Conservation (phyloP, 768 basidiomycete species). For the Boletus sp. region DNA sequence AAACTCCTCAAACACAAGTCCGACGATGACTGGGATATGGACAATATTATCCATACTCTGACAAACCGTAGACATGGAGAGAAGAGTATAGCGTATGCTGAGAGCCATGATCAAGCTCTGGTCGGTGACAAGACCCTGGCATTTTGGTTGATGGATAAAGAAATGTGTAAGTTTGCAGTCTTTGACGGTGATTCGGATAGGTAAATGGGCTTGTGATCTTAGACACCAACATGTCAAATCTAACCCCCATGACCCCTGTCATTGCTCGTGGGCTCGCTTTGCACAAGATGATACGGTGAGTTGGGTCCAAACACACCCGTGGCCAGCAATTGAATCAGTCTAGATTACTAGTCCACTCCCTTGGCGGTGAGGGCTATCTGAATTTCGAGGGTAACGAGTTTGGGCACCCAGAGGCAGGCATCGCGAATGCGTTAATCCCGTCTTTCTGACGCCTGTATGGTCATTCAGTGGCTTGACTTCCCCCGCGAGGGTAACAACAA, state of each 20-base stretch:
- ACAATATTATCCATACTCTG: constrained; percentile 82
- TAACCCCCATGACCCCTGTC: constrained; percentile 76
- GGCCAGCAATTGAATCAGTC: not conserved
- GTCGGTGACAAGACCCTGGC: constrained; percentile 99
- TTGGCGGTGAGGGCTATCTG: constrained; percentile 96
- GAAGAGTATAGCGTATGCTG: constrained; percentile 89
- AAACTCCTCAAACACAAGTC: constrained; percentile 91
- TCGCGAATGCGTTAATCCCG: not conserved
- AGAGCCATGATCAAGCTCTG: constrained; percentile 97
- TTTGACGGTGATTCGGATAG: not conserved
- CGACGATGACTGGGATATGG: constrained; percentile 89
- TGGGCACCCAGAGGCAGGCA: constrained; percentile 87
- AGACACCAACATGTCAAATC: constrained; percentile 95
- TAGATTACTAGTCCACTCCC: constrained; percentile 84
- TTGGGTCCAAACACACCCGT: not conserved
- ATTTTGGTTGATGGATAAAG: constrained; percentile 99
- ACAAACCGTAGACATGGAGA: constrained; percentile 88
- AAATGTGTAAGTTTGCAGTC: constrained; percentile 78
- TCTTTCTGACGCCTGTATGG: not conserved
- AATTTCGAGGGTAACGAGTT: constrained; percentile 99
- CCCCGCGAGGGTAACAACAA: constrained; percentile 94
- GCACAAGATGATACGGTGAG: constrained; percentile 97
- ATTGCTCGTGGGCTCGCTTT: constrained; percentile 88
- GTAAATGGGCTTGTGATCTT: constrained; percentile 1
- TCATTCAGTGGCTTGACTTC: constrained; percentile 93